phyloP scores from a whole-genome alignment of 1,284 basidiomycete genomes.

The Melampsora larici-populina region DNA sequence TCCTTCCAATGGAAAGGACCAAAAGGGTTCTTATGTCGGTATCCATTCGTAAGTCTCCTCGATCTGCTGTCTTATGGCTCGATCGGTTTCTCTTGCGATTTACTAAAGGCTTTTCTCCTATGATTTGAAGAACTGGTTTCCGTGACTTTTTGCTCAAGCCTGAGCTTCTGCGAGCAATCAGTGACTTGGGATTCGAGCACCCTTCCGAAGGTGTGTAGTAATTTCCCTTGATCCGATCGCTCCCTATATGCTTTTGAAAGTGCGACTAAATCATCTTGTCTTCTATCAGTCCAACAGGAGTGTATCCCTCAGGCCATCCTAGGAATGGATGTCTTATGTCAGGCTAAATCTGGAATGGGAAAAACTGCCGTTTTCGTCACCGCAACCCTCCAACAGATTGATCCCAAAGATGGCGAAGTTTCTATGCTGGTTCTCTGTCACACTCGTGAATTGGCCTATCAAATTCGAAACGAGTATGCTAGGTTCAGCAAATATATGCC shows the following conservation, averaged over 20 bases:
- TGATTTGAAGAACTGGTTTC: conserved; percentile 30
- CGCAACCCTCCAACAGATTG: conserved; percentile 95
- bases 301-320: conserved; percentile 99
- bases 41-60: conserved; percentile 67
- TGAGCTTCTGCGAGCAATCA: conserved; percentile 93
- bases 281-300: conserved; percentile 89
- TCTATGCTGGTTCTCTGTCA: conserved; percentile 97
- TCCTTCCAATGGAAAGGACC: conserved; percentile 33
- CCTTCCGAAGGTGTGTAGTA: conserved; percentile 83
- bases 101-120: neutral
- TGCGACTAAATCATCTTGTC: neutral
- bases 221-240: neutral
- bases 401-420: conserved; percentile 96
- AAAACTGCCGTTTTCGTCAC: conserved; percentile 99
- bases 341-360: conserved; percentile 99
- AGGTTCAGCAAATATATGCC: conserved; percentile 99
- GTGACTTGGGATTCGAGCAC: conserved; percentile 98
- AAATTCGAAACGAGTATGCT: conserved; percentile 99
- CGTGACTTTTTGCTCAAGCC: conserved; percentile 97
- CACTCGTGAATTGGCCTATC: conserved; percentile 97
- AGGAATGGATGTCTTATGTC: conserved; percentile 98
- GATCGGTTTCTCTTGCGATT: neutral
- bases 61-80: neutral
- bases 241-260: conserved; percentile 10
- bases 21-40: conserved; percentile 87